phyloP scores from a whole-genome alignment of 768 basidiomycete species.

The Suillus spraguei region DNA sequence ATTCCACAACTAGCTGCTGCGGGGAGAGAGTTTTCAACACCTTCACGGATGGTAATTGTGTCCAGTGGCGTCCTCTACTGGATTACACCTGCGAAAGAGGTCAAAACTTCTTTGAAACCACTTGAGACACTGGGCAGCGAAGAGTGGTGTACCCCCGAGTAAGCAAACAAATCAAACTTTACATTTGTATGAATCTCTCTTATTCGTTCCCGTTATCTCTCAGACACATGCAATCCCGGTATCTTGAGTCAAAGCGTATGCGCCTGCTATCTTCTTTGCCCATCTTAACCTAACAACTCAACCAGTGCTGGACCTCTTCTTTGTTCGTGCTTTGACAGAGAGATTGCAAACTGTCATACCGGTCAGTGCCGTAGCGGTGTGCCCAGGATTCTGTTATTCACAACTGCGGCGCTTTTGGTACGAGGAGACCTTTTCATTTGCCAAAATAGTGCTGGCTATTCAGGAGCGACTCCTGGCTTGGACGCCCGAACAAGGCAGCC shows the following conservation, averaged over 20 bases:
- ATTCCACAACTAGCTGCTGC: conserved; percentile 34
- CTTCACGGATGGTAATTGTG: too few relatives aligned
- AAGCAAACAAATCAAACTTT: conserved; percentile 7
- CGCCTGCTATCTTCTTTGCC: neutral
- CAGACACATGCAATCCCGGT: conserved; percentile 25
- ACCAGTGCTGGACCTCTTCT: conserved; percentile 34
- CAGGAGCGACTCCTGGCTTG: conserved; percentile 18
- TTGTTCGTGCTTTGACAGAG: conserved; percentile 30
- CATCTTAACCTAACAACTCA: neutral
- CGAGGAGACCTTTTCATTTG: neutral
- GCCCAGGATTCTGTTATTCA: conserved; percentile 36
- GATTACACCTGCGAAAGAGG: conserved; percentile 20
- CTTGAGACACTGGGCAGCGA: conserved; percentile 27
- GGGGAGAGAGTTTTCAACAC: conserved; percentile 22
- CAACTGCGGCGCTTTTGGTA: conserved; percentile 19
- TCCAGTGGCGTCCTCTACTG: conserved; percentile 32
- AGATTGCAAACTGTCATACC: conserved; percentile 22
- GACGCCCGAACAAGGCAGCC: conserved; percentile 36
- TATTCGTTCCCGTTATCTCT: neutral
- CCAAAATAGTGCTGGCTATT: neutral
- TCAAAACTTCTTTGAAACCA: conserved; percentile 23
- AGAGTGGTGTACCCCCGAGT: conserved; percentile 25
- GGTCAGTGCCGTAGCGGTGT: conserved; percentile 27
- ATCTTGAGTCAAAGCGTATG: conserved; percentile 31
- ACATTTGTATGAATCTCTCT: neutral